phyloP scores from a whole-genome alignment of 495 filamentous ascomycete genomes.

The Antarctomyces pellizariae region DNA sequence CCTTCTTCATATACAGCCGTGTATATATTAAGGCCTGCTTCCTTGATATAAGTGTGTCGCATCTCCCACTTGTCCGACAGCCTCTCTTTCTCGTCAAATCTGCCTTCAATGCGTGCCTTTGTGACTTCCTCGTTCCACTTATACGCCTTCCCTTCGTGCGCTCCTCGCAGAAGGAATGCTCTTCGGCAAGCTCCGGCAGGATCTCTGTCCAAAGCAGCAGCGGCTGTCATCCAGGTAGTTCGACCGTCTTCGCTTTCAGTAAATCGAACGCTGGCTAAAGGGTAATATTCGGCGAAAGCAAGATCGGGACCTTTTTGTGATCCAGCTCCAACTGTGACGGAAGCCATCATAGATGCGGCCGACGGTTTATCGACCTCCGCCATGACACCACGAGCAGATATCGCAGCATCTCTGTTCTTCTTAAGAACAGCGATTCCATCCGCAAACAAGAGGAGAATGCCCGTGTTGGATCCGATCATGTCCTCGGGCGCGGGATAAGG shows the following conservation, averaged over 20 bases:
- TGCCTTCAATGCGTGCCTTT: constrained; percentile 65
- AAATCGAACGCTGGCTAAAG: constrained; percentile 45
- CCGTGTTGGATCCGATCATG: constrained; percentile 19
- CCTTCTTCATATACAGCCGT: constrained; percentile 58
- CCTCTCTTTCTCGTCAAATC: constrained; percentile 56
- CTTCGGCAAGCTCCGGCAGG: constrained; percentile 26
- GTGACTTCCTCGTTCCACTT: constrained; percentile 68
- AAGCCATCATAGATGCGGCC: constrained; percentile 28
- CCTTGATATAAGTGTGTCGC: constrained; percentile 32
- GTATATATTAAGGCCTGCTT: constrained; percentile 39
- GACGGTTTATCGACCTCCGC: constrained; percentile 63
- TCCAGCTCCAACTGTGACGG: constrained; percentile 28
- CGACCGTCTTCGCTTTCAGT: constrained; percentile 54
- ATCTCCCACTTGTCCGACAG: constrained; percentile 63
- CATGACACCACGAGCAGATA: constrained; percentile 55
- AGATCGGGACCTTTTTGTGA: constrained; percentile 34
- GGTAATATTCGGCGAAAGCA: constrained; percentile 46
- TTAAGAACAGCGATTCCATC: constrained; percentile 57
- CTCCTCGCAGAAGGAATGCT: constrained; percentile 40
- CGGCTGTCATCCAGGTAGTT: constrained; percentile 41
- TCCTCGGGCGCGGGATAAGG: no score
- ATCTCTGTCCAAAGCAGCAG: constrained; percentile 23
- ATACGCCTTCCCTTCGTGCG: constrained; percentile 56
- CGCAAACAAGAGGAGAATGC: constrained; percentile 65
- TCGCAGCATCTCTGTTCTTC: constrained; percentile 31